A percentile compares a stretch with the other conserved stretches of the same genome.
Conservation (phyloP, 1,284 basidiomycete genomes). For the Rhizoctonia solani region DNA sequence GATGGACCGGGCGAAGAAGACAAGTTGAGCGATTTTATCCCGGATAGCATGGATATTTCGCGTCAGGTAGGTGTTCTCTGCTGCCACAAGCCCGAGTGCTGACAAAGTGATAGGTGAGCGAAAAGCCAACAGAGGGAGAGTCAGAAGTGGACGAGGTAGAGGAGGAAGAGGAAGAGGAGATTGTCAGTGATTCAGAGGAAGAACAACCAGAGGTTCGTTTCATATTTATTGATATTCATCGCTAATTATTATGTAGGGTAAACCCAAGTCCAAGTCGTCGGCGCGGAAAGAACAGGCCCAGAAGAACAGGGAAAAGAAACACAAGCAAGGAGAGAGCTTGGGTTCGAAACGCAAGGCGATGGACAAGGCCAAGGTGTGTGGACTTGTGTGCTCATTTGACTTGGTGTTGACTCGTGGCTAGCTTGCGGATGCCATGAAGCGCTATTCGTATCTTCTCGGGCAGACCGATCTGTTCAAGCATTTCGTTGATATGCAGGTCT, state of each 20-base stretch:
- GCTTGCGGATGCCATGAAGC: conserved; percentile 92
- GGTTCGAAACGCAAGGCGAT: conserved; percentile 72
- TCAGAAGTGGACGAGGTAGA: conserved; percentile 41
- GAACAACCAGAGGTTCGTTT: conserved; percentile 36
- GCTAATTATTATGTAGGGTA: conserved; percentile 41
- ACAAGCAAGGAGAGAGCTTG: conserved; percentile 66
- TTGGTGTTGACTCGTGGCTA: conserved; percentile 45
- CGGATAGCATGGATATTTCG: conserved; percentile 75
- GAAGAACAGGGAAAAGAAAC: conserved; percentile 57
- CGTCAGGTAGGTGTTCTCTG: conserved; percentile 59
- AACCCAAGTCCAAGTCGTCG: conserved; percentile 44
- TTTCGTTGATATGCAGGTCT: conserved; percentile 91
- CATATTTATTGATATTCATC: conserved; percentile 38
- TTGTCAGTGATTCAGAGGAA: conserved; percentile 23
- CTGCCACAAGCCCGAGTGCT: too few relatives aligned
- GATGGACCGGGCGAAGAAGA: conserved; percentile 76
- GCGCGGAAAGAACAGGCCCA: conserved; percentile 48
- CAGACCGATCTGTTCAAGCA: conserved; percentile 96
- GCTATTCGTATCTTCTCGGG: conserved; percentile 91
- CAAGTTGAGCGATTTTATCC: conserved; percentile 77
- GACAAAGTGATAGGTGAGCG: conserved; percentile 29
- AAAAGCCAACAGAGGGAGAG: conserved; percentile 42
- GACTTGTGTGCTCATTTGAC: conserved; percentile 12
- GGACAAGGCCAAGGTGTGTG: conserved; percentile 76
- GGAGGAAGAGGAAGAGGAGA: conserved; percentile 54